Conservation (phyloP, 345 rosid species). For the Microcos paniculata region DNA sequence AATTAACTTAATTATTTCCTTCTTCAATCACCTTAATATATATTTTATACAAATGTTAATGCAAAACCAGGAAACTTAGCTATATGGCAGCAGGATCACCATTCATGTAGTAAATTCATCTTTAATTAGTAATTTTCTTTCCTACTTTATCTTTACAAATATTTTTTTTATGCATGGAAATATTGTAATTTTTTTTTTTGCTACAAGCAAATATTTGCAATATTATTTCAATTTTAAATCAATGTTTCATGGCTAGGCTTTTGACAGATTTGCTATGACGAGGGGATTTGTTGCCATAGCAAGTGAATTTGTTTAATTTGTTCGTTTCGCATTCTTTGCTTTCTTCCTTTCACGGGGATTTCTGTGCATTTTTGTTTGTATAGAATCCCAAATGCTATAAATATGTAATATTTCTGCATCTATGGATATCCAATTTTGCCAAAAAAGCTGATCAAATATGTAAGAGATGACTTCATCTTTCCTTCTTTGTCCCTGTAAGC, state of each 20-base stretch:
- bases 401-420: neutral
- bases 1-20: too few relatives aligned
- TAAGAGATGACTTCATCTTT: conserved; percentile 1
- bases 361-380: neutral
- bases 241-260: neutral
- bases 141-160: neutral
- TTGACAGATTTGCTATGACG: neutral
- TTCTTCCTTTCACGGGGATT: neutral
- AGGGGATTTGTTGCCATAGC: neutral
- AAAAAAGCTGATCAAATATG: neutral
- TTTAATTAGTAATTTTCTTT: neutral
- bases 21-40: too few relatives aligned
- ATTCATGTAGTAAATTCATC: neutral
- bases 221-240: neutral
- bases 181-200: too few relatives aligned
- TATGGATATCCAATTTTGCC: neutral
- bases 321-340: neutral
- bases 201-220: too few relatives aligned
- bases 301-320: neutral
- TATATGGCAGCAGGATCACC: neutral
- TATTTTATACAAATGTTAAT: too few relatives aligned
- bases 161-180: too few relatives aligned
- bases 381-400: neutral
- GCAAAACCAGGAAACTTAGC: neutral
- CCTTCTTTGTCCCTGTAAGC: neutral